These are phyloP conservation scores for Euphorbia lathyris DNA, from an alignment of 345 rosid species.

Conservation along the genomic window DNA sequence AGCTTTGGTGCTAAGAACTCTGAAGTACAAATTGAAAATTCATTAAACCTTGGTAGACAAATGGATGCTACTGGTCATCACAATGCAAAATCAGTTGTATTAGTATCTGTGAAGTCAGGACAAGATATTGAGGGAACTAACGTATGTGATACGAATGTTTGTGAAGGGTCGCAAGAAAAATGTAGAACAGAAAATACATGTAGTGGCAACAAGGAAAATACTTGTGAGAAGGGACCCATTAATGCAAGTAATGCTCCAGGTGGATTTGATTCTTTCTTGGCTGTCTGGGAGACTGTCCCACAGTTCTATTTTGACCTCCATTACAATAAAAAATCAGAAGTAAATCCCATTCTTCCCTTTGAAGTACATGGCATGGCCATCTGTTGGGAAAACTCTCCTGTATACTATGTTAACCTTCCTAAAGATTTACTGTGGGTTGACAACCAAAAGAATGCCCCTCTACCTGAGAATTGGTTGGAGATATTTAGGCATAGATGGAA, in stretches of 20 bases:
- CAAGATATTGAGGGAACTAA: constrained; percentile 22
- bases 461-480: constrained; percentile 40
- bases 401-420: constrained; percentile 74
- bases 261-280: constrained; percentile 89
- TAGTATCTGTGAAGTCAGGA: constrained; percentile 19
- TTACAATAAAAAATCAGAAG: constrained; percentile 53
- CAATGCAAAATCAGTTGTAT: constrained; percentile 18
- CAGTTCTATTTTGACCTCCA: constrained; percentile 89
- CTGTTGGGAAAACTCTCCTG: constrained; percentile 85
- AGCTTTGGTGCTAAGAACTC: constrained; percentile 27
- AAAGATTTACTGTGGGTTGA: constrained; percentile 62
- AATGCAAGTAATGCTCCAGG: constrained; percentile 58
- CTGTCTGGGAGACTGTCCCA: constrained; percentile 56
- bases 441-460: constrained; percentile 35
- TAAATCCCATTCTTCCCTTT: constrained; percentile 44
- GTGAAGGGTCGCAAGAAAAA: constrained; percentile 13
- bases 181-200: constrained; percentile 19
- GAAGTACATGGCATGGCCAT: constrained; percentile 89
- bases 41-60: constrained; percentile 4
- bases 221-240: constrained; percentile 64
- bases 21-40: constrained; percentile 23
- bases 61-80: constrained; percentile 14
- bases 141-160: constrained; percentile 14
- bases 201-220: constrained; percentile 34
- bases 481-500: constrained; percentile 63